Evolutionary conservation across 2,329 filamentous ascomycete genomes (phyloP).

Genomic region (Alternaria ventricosa): DNA sequence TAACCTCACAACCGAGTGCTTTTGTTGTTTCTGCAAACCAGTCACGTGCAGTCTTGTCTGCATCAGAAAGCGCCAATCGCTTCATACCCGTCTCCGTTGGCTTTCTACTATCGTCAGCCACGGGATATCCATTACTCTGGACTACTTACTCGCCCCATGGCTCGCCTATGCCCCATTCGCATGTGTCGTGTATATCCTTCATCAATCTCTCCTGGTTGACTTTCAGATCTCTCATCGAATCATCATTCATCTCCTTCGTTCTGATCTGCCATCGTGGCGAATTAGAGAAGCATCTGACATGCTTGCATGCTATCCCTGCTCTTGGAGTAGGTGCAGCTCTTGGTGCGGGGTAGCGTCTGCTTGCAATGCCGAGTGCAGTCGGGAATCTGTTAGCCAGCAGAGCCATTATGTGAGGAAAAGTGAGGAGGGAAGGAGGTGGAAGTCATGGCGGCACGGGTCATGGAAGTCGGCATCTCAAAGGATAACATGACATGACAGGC

Average conservation of each 20-base stretch:
- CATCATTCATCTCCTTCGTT: slow-evolving; percentile 58
- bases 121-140: background rate
- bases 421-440: slow-evolving; percentile 3
- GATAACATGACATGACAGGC: slow-evolving; percentile 25
- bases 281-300: slow-evolving; percentile 36
- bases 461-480: slow-evolving; percentile 22
- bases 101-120: slow-evolving; percentile 43
- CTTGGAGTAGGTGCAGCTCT: slow-evolving; percentile 10
- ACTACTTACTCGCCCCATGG: slow-evolving; percentile 67
- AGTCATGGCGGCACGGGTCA: slow-evolving; percentile 9
- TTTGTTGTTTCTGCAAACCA: slow-evolving; percentile 74
- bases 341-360: slow-evolving; percentile 28
- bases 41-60: slow-evolving; percentile 73
- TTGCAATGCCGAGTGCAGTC: slow-evolving; percentile 27
- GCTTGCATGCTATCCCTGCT: slow-evolving; percentile 6
- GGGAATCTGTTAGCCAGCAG: slow-evolving; percentile 14
- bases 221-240: slow-evolving; percentile 60
- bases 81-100: slow-evolving; percentile 77
- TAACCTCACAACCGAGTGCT: slow-evolving; percentile 69
- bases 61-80: slow-evolving; percentile 72
- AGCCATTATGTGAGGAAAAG: slow-evolving; percentile 19
- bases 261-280: slow-evolving; percentile 46
- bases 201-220: slow-evolving; percentile 67
- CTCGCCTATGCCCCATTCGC: slow-evolving; percentile 70
- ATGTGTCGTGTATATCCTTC: slow-evolving; percentile 69